Conservation (phyloP, 352 stramenopile species). For the Globisporangium cederbergense region DNA sequence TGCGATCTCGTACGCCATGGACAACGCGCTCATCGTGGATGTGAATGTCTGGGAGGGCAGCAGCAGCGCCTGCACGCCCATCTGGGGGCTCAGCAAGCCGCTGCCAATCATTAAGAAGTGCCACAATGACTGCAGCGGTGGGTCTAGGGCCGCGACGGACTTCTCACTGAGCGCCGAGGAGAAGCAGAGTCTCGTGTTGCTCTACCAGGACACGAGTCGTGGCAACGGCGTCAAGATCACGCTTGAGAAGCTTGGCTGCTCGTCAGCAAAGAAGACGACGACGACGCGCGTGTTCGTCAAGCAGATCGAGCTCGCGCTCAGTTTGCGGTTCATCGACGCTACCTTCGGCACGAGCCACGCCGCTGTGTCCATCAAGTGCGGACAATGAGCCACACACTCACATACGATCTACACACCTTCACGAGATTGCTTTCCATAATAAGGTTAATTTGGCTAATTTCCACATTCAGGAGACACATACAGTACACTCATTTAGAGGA, state of each 20-base stretch:
- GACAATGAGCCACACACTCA: neutral
- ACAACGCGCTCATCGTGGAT: constrained; percentile 46
- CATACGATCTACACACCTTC: neutral
- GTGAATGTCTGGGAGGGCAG: constrained; percentile 49
- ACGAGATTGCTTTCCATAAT: neutral
- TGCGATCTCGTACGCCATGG: constrained; percentile 35
- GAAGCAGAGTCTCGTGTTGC: constrained; percentile 19
- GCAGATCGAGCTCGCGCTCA: constrained; percentile 40
- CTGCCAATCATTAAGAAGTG: constrained; percentile 20
- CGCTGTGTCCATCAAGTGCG: constrained; percentile 11
- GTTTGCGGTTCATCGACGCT: constrained; percentile 43
- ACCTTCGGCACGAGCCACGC: constrained; percentile 47
- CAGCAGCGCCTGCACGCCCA: constrained; percentile 31
- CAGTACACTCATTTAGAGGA: neutral
- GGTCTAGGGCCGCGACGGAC: constrained; percentile 6
- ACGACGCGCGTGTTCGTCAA: constrained; percentile 26
- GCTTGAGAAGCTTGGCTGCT: constrained; percentile 13
- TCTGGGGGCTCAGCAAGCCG: constrained; percentile 44
- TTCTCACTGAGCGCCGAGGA: constrained; percentile 25
- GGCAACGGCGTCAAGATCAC: constrained; percentile 30
- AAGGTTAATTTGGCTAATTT: neutral
- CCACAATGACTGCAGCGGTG: neutral
- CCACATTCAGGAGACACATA: neutral
- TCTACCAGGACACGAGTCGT: constrained; percentile 23
- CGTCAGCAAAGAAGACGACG: constrained; percentile 1